Base-by-base conservation (phyloP, 352 stramenopile species). In the Chrysophaeum taylorii region DNA sequence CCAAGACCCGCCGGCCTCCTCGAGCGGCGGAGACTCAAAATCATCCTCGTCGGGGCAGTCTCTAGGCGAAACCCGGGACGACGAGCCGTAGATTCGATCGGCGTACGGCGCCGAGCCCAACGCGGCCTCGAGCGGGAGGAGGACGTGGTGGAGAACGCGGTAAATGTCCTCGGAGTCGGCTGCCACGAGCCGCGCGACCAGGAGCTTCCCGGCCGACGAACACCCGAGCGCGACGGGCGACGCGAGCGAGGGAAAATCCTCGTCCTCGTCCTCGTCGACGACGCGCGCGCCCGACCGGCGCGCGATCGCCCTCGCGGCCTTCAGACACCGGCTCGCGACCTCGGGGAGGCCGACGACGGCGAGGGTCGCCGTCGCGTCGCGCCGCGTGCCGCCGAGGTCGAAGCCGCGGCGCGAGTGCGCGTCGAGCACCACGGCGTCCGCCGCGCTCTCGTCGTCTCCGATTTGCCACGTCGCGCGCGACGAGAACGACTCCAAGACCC, bases 91-190 rank as follows among this genome's bases (percentile, higher is more conserved):
- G 71, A 87, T 84, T 41, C 82, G 73, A 64, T 87, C 82, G 57
- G 78, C 77, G 64, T 87, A 87, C 68, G 83, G 81, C 50, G 80
- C 71, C 25, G 76, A 70, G 53, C 79, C 79, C 68, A 85, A 82
- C 43, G 70, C 50, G 25, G 63, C 9, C 54, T 69, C 60, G 16
- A 82, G 74, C 27, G 77, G 77, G 16, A 71, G 74, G 42, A 87
- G 70, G 48, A 68, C 80, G 50, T 75, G 52, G 69, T 85, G 75
- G 38, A 87, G 80, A 33, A 84, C 41, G 45, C 80, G 74, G 76
- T 87, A 87, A 33, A 83, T 71, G 70, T 87, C 82, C 75, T 87
- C 79, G 68, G 85, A 84, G 57, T 64, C 78, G 38, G 74, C 70
- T 5, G 75, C 79, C 23, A 78, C 73, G 64, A 83, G 74, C 71